Evolutionary conservation across 768 basidiomycete genomes (phyloP).

Genomic region (Gelatoporia subvermispora): DNA sequence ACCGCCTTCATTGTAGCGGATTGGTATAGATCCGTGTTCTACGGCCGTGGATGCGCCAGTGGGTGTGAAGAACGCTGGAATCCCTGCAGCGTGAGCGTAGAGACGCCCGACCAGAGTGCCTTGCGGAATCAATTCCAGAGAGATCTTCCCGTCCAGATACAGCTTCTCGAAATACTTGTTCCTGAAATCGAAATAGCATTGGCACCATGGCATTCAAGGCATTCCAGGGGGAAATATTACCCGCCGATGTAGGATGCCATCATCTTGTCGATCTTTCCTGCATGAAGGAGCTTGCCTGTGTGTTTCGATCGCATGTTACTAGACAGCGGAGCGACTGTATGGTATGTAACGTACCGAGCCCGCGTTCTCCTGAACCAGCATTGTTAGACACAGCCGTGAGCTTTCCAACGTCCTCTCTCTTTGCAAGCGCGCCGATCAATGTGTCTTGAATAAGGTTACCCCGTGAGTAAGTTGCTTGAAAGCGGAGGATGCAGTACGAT

Average conservation of each 20-base stretch:
- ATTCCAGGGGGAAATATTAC: constrained; percentile 30
- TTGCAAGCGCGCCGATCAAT: constrained; percentile 70
- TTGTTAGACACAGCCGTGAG: constrained; percentile 89
- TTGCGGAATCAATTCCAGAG: constrained; percentile 87
- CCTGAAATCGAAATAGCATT: constrained; percentile 30
- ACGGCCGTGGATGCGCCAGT: constrained; percentile 85
- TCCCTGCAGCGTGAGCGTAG: constrained; percentile 85
- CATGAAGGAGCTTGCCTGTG: constrained; percentile 68
- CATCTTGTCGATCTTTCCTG: constrained; percentile 75
- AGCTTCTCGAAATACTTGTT: constrained; percentile 83
- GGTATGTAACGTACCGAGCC: constrained; percentile 48
- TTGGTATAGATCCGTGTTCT: constrained; percentile 73
- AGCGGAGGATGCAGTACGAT: too few species aligned
- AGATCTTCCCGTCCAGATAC: constrained; percentile 77
- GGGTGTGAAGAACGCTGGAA: constrained; percentile 91
- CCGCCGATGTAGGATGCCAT: constrained; percentile 90
- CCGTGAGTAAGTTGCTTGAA: neutral
- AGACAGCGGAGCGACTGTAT: neutral
- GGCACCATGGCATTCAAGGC: neutral
- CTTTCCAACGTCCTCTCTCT: constrained; percentile 69
- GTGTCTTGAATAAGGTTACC: constrained; percentile 54
- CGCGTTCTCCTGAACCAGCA: constrained; percentile 65
- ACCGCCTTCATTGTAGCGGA: constrained; percentile 76
- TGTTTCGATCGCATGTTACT: too few species aligned
- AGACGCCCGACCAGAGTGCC: constrained; percentile 87